A percentile compares a stretch with the other conserved stretches of the same genome.
Conservation (phyloP, 768 basidiomycete genomes). For the Mycena haematopus region DNA sequence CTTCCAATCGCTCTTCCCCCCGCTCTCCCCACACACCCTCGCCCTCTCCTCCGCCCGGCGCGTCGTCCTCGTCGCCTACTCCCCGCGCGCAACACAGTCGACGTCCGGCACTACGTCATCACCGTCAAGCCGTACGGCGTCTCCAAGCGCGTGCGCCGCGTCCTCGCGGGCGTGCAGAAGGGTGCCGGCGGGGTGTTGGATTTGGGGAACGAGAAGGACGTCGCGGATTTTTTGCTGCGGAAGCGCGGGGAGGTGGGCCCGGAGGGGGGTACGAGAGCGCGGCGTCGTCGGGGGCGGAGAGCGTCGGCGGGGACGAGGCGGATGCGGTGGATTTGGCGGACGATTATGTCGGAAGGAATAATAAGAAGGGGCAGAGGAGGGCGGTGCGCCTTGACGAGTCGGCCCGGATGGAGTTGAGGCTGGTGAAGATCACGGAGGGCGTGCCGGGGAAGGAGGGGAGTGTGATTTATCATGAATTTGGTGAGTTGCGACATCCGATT, state of each 20-base stretch:
- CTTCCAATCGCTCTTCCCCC: conserved; percentile 96
- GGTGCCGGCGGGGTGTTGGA: conserved; percentile 63
- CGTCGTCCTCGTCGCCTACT: conserved; percentile 93
- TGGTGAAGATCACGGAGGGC: conserved; percentile 96
- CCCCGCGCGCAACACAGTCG: conserved; percentile 84
- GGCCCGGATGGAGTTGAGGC: conserved; percentile 94
- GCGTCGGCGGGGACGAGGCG: conserved; percentile 84
- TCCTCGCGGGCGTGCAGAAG: conserved; percentile 68
- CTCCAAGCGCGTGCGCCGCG: conserved; percentile 86
- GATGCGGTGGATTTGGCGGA: conserved; percentile 85
- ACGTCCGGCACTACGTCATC: conserved; percentile 94
- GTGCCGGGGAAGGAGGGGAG: conserved; percentile 91
- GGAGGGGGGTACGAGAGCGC: conserved; percentile 81
- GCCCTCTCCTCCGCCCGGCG: conserved; percentile 89
- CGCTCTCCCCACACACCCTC: conserved; percentile 82
- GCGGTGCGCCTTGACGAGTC: conserved; percentile 93
- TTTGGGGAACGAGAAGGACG: conserved; percentile 89
- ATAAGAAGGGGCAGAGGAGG: conserved; percentile 87
- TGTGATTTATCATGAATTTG: conserved; percentile 94
- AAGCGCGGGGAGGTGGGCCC: conserved; percentile 66
- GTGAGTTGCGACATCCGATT: conserved; percentile 53
- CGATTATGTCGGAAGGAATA: conserved; percentile 95
- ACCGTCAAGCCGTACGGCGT: conserved; percentile 94
- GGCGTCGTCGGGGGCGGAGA: conserved; percentile 74
- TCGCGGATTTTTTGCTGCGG: conserved; percentile 92